Base-by-base conservation (phyloP, 2,329 filamentous ascomycete species). In the Rhynchosporium secalis region DNA sequence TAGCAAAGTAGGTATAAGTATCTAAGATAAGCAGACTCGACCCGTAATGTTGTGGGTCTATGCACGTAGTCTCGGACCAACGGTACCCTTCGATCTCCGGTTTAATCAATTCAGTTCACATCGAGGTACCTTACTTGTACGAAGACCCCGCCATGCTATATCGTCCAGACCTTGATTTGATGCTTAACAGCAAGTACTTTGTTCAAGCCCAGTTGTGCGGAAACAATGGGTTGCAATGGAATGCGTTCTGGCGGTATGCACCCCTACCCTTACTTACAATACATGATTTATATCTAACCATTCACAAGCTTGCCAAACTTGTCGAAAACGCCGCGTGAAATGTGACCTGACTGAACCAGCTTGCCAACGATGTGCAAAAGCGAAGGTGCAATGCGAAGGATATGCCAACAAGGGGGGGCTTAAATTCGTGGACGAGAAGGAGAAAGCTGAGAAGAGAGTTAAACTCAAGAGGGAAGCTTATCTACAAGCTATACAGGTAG, bases 371-470 rank as follows among this genome's bases (percentile, higher is more conserved):
- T 66, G 65, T 46, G 36, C 36, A n/a, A 66, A 65, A 52, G 62
- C 58, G 12, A 64, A 62, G 20, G 52, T 65, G 15, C 26, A 52
- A 20, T 66, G 65, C 46, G 62, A 63, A 28, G 65, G 65, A 12
- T 66, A 66, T 48, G 58, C 38, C 15, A 49, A 59, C 31, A 63
- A 65, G 20, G 51, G 7, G 26, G 51, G 51, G 13, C 47, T 66
- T 29, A 66, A 65, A 46, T 66, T 66, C 29, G 65, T 66, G 41
- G 65, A 66, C 60, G 65, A 66, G 58, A 65, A 66, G 45, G 36
- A 57, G 28, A 49, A 61, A 41, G 65, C 65, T 4, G 60, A 66
- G 49, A 66, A 66, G 51, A 45, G 65, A 20, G 65, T 66, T 6
- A 60, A 65, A 29, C 48, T 64, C 10, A 66, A 66, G 45, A 43